These are phyloP conservation scores for Pythium brassicae DNA, from an alignment of 352 stramenopile genomes.

Conservation along the genomic window DNA sequence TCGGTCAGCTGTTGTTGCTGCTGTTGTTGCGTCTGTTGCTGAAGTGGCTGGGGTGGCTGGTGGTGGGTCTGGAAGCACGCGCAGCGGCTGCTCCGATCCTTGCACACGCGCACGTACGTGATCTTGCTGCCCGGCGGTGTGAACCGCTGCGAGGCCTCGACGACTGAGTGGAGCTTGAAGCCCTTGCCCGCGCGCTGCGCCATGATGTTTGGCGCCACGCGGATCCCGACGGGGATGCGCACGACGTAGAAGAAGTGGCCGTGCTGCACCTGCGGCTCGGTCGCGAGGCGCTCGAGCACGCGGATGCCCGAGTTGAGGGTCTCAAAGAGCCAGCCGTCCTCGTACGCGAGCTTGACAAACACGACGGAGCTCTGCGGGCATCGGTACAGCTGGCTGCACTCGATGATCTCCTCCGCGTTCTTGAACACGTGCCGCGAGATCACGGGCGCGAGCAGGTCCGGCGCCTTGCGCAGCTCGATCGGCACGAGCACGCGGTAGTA, in stretches of 20 bases:
- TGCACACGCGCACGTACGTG: conserved; percentile 80
- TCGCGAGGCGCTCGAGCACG: conserved; percentile 63
- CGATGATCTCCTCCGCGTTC: conserved; percentile 80
- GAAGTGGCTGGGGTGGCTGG: neutral
- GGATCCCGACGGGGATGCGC: conserved; percentile 77
- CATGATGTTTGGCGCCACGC: conserved; percentile 81
- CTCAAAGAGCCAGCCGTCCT: conserved; percentile 80
- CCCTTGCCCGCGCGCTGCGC: conserved; percentile 73
- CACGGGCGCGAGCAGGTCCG: conserved; percentile 67
- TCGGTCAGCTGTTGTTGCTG: neutral
- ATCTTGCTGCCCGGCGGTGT: conserved; percentile 78
- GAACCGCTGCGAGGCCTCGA: conserved; percentile 79
- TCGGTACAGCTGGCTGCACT: conserved; percentile 59
- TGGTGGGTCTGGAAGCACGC: conserved; percentile 53
- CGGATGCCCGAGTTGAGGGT: conserved; percentile 78
- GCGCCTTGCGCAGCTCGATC: conserved; percentile 64
- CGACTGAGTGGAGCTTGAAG: conserved; percentile 78
- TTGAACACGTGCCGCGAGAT: conserved; percentile 68
- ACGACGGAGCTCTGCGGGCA: conserved; percentile 70
- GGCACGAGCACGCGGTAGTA: conserved; percentile 78
- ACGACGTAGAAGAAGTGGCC: conserved; percentile 85
- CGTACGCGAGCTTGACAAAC: conserved; percentile 80
- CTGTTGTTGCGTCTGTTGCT: no score
- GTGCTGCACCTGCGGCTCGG: conserved; percentile 56
- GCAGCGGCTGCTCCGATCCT: conserved; percentile 64